Conservation (phyloP, 164 flowering plant genomes). For the Paratinospora sagittata region DNA sequence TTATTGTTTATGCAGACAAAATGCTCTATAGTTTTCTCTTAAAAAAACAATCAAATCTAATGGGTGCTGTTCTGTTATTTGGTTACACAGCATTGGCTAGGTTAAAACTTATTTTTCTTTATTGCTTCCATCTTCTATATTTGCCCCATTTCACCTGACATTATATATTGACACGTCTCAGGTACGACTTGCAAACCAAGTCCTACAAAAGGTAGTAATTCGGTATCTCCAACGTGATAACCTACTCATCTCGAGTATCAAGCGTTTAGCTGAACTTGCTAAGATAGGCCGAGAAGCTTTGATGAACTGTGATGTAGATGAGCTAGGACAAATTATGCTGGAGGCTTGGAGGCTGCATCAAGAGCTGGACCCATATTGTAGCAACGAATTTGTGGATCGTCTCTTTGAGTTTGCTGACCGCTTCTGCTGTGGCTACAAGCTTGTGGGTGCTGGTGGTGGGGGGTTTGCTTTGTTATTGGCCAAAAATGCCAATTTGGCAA, state of each 20-base stretch:
- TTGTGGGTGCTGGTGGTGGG: constrained; percentile 98
- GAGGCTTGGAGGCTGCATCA: constrained; percentile 98
- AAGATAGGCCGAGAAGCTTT: constrained; percentile 87
- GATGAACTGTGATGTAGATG: constrained; percentile 81
- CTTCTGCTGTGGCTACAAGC: constrained; percentile 94
- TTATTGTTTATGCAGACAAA: background rate
- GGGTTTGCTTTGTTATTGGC: constrained; percentile 90
- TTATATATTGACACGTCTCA: constrained; percentile 18
- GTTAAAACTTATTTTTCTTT: background rate
- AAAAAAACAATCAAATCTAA: background rate
- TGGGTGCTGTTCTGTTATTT: background rate
- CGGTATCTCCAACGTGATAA: constrained; percentile 83
- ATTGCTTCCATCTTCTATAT: background rate
- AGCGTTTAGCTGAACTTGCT: constrained; percentile 89
- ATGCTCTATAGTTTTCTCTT: background rate
- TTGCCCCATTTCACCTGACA: constrained; percentile 7
- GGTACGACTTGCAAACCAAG: constrained; percentile 94
- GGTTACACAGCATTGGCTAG: background rate
- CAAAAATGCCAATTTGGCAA: constrained; percentile 46
- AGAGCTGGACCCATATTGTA: constrained; percentile 92
- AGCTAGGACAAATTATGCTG: constrained; percentile 77
- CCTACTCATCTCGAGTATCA: constrained; percentile 86
- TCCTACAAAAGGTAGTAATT: constrained; percentile 84
- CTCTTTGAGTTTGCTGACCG: constrained; percentile 62
- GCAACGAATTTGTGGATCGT: constrained; percentile 75